phyloP scores from a whole-genome alignment of 1,284 basidiomycete species.

The Heterobasidion irregulare region DNA sequence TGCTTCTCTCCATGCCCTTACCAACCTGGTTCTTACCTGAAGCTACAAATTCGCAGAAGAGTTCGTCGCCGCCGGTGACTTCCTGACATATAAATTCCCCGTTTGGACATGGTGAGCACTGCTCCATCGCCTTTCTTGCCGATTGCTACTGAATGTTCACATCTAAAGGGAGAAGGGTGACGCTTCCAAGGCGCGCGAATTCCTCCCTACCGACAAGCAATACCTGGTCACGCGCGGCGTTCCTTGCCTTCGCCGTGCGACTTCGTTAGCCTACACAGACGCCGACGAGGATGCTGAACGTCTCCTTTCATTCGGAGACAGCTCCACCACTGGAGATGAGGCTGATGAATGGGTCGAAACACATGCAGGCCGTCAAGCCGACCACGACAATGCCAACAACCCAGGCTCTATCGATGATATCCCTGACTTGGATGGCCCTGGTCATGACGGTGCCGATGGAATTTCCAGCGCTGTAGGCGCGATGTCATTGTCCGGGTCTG shows the following conservation, averaged over 20 bases:
- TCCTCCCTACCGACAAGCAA: slow-evolving; percentile 91
- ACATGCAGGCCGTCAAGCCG: slow-evolving; percentile 62
- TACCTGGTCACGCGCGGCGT: slow-evolving; percentile 93
- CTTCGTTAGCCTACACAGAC: slow-evolving; percentile 88
- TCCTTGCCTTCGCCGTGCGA: slow-evolving; percentile 86
- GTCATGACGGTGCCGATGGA: slow-evolving; percentile 86
- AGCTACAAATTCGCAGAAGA: slow-evolving; percentile 56
- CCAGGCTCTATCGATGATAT: slow-evolving; percentile 71
- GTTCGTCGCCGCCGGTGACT: slow-evolving; percentile 93
- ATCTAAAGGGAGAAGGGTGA: slow-evolving; percentile 80
- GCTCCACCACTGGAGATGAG: slow-evolving; percentile 42
- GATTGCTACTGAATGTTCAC: background rate
- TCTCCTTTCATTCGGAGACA: slow-evolving; percentile 68
- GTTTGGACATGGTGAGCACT: slow-evolving; percentile 83
- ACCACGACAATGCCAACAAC: slow-evolving; percentile 42
- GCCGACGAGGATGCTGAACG: slow-evolving; percentile 93
- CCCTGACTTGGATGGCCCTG: slow-evolving; percentile 89
- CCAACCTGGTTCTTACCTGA: slow-evolving; percentile 13
- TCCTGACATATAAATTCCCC: slow-evolving; percentile 91
- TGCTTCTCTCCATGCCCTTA: slow-evolving; percentile 5
- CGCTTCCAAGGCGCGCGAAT: slow-evolving; percentile 77
- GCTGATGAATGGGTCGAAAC: slow-evolving; percentile 86
- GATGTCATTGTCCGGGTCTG: slow-evolving; percentile 16
- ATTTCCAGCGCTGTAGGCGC: slow-evolving; percentile 53
- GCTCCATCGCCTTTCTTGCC: background rate